Evolutionary conservation across 176 grass and related monocot genomes (phyloP), one percentile per base, ranked within the genome.

Genomic region (Thalia dealbata): DNA sequence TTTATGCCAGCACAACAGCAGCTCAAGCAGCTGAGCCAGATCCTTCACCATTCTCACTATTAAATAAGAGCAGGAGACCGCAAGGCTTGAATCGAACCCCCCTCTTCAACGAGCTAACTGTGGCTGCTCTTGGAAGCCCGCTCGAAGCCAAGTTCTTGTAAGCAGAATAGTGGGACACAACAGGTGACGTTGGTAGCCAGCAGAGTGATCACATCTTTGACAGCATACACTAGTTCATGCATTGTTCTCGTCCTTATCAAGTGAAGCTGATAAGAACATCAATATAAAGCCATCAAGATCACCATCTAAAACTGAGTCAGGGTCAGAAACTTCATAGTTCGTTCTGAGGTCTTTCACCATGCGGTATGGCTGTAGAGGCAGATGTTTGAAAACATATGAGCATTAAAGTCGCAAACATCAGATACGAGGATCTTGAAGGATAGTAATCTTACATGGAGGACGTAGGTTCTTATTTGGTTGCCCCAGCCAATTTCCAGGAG

Each of bases 281-380:
- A 93, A 86, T 73, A 92, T 92, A 77, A 97, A 92, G 74, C 84
- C 83, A 16, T 97, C 93, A 35, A 92, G 65, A 19, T 92, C 83
- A 18, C 93, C 93, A 64, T 88, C 77, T 42, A 97, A 78, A 44
- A 97, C 89, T 3, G 93, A 92, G 83, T 92, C 87, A 10, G 89
- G 93, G 63, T 97, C 89, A 3, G 89, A 90, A 62, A 97, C 85
- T 92, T 92, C 89, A 82, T 84, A 91, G 73, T 92, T 97, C 38
- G 93, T 97, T 71, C 89, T 85, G 13, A 97, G 82, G 83, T 97
- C 93, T 84, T 97, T 97, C 66, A 97, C 89, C 89, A 97, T 97
- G 63, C 85, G 80, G 50, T 92, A 92, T 69, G 93, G 93, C 93
- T 92, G 85, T 61, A 75, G 89, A 85, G 86, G 83, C 54, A 77